Conservation (phyloP, 257 asterid genomes). For the Jasminum sambac region DNA sequence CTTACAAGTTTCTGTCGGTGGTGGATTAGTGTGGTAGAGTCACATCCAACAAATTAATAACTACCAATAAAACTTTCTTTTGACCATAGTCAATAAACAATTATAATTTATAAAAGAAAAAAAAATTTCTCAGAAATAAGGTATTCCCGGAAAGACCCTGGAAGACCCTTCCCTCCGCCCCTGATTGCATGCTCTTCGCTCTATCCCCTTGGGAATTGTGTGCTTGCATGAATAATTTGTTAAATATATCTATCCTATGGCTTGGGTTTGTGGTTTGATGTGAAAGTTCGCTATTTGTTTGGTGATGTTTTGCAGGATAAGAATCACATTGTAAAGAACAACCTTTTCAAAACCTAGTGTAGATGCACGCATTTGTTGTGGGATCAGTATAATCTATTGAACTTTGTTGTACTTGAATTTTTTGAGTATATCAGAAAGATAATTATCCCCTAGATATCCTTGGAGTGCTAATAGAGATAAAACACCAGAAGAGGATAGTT, state of each 20-base stretch:
- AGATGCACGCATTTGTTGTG: conserved; percentile 85
- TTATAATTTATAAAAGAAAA: too few species aligned
- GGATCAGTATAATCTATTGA: conserved; percentile 86
- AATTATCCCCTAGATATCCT: conserved; percentile 21
- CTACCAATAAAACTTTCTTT: too few species aligned
- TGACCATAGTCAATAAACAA: too few species aligned
- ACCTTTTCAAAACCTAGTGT: conserved; percentile 81
- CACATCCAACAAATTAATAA: too few species aligned
- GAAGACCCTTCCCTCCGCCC: too few species aligned
- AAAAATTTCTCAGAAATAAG: too few species aligned
- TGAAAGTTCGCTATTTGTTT: conserved; percentile 9
- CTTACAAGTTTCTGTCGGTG: too few species aligned
- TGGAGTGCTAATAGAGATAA: conserved; percentile 19
- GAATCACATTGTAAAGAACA: conserved; percentile 74
- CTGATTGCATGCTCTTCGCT: neutral
- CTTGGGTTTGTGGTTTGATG: conserved; percentile 7
- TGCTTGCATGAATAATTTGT: neutral
- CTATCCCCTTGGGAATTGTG: neutral
- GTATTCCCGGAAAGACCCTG: too few species aligned
- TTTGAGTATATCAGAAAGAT: conserved; percentile 88
- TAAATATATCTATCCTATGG: conserved; percentile 7
- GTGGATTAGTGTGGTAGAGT: too few species aligned
- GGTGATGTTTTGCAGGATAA: conserved; percentile 71
- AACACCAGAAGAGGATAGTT: too few species aligned
- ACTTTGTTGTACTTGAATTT: conserved; percentile 90